Conservation (phyloP, 768 basidiomycete species). For the Pleurotus tuoliensis region DNA sequence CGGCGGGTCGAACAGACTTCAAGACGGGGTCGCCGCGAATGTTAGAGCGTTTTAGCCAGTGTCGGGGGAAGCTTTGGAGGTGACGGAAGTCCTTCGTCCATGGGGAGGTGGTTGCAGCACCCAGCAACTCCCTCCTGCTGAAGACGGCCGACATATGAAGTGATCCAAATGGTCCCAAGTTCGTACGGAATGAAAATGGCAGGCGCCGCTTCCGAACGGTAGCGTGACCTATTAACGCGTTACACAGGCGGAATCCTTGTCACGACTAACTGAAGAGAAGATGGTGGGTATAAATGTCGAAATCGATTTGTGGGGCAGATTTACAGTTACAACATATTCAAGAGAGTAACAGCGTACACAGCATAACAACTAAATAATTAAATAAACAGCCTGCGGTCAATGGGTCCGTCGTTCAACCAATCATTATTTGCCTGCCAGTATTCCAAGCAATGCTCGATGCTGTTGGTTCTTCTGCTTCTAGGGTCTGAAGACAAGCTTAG, state of each 20-base stretch:
- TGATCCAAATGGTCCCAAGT: no score
- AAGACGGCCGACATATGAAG: slow-evolving; percentile 4
- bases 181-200: no score
- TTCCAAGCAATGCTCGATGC: slow-evolving; percentile 50
- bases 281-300: background rate
- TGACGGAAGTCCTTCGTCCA: slow-evolving; percentile 70
- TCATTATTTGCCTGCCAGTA: slow-evolving; percentile 29
- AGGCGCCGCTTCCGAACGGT: no score
- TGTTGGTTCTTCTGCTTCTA: slow-evolving; percentile 79
- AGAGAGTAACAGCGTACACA: slow-evolving; percentile 4
- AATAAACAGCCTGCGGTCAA: slow-evolving; percentile 1
- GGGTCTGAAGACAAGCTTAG: slow-evolving; percentile 43
- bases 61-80: slow-evolving; percentile 55
- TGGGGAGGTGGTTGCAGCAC: slow-evolving; percentile 46
- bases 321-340: slow-evolving; percentile 7
- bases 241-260: no score
- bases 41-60: slow-evolving; percentile 41
- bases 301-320: background rate
- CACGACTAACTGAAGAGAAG: no score
- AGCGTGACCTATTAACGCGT: no score
- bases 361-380: slow-evolving; percentile 9
- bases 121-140: slow-evolving; percentile 29
- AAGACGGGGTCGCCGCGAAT: slow-evolving; percentile 38
- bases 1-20: slow-evolving; percentile 57
- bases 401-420: slow-evolving; percentile 18